Base-by-base conservation (phyloP, 2,329 filamentous ascomycete genomes). In the Teratosphaeria nubilosa region DNA sequence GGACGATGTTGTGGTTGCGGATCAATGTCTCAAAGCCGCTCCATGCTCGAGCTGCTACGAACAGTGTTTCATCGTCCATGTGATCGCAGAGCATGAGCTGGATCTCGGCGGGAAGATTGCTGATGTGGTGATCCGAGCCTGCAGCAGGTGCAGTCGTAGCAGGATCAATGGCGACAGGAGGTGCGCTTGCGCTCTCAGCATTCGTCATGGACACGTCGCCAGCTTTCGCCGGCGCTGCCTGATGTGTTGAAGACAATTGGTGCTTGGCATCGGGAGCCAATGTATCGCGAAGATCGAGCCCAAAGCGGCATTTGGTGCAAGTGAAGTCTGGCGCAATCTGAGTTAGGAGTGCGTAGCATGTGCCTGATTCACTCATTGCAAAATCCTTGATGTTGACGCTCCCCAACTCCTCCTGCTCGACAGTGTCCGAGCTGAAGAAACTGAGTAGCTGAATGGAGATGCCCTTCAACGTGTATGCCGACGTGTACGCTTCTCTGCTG, bases 361-460 rank as follows among this genome's bases (percentile, higher is more conserved):
- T 51, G 25, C 7, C 48, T 16, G n/a, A 9, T 9, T 10, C 48
- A 51, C 25, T 51, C 7, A 16, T 51, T 16, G 48, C 48, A 22
- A 13, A 51, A 9, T 22, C 25, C 25, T 51, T 51, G 48, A 22
- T 9, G 48, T 27, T 27, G 48, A 51, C 9, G n/a, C n/a, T n/a
- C n/a, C 48, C 11, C 55, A 16, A 56, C 57, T 24, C 63, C 62
- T 62, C 62, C 58, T 67, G 64, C 54, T 66, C 63, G 51, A 66
- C 58, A 55, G 10, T 34, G 10, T 34, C 32, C 32, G 32, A 34
- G 32, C 32, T 34, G 32, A 34, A 34, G 32, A 34, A 34, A 34
- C 32, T 60, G 20, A 67, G 57, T 27, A 67, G 57, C 61, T 67
- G 64, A 20, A 66, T 66, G 57, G 62, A 66, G 51, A 67, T 63